These are phyloP conservation scores for Pseudisothecium myosuroides DNA, from an alignment of 225 moss, liverwort and hornwort genomes.

Conservation along the genomic window DNA sequence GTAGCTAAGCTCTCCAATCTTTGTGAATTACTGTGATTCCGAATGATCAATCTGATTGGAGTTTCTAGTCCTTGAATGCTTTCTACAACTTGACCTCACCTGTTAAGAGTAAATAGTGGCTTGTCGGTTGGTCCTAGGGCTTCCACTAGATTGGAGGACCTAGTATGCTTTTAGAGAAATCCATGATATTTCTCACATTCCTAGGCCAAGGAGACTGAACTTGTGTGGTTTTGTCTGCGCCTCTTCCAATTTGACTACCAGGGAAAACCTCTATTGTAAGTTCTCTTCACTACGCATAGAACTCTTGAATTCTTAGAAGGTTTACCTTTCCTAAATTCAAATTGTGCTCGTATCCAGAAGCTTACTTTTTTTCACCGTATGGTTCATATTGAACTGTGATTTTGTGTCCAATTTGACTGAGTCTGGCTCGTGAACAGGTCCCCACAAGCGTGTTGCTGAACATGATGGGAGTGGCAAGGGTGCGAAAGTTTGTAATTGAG, in stretches of 20 bases:
- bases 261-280: conserved; percentile 82
- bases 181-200: not conserved
- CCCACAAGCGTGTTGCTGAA: conserved; percentile 65
- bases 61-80: not conserved
- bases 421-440: conserved; percentile 27
- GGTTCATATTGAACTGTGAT: not conserved
- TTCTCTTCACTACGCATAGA: not conserved
- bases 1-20: not conserved
- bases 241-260: conserved; percentile 1
- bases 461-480: conserved; percentile 66
- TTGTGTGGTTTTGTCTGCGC: not conserved
- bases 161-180: not conserved
- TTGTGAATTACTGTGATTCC: not conserved
- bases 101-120: too few relatives aligned
- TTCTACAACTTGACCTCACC: not conserved
- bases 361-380: not conserved
- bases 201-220: not conserved
- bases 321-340: not conserved
- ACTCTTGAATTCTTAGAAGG: not conserved
- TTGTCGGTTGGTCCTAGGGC: not conserved
- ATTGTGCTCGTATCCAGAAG: not conserved
- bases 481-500: conserved; percentile 77
- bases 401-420: not conserved
- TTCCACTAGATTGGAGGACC: not conserved
- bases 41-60: not conserved